phyloP scores from a whole-genome alignment of 2,329 filamentous ascomycete species.

The Fonsecaea monophora region DNA sequence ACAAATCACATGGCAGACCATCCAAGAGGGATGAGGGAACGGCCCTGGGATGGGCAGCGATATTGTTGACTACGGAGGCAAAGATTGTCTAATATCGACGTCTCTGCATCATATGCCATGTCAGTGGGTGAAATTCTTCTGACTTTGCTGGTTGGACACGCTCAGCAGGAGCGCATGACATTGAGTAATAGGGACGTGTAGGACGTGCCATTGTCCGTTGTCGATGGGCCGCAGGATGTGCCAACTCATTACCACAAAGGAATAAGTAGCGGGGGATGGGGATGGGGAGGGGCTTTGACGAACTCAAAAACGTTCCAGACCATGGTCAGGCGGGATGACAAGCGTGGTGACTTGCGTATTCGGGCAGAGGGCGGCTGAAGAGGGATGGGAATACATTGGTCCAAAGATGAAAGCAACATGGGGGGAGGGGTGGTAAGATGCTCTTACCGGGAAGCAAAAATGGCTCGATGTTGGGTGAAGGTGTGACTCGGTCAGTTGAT shows the following conservation, averaged over 20 bases:
- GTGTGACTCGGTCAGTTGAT: slow-evolving; percentile 2
- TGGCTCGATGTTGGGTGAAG: neutral
- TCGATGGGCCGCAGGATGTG: neutral
- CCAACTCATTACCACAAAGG: neutral
- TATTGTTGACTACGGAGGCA: neutral
- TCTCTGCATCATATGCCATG: slow-evolving; percentile 2
- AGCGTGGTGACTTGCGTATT: slow-evolving; percentile 2
- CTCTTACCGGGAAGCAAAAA: neutral
- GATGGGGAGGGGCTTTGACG: neutral
- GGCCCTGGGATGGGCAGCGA: slow-evolving; percentile 1
- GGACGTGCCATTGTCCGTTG: slow-evolving; percentile 2
- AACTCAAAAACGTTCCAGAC: slow-evolving; percentile 5
- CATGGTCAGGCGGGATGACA: neutral
- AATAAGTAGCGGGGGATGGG: neutral
- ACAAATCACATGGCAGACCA: slow-evolving; percentile 30
- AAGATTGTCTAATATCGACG: neutral
- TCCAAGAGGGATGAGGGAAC: neutral
- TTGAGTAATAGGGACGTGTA: neutral
- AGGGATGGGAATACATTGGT: neutral
- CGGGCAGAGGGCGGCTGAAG: neutral
- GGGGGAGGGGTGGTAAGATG: slow-evolving; percentile 2
- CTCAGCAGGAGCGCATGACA: neutral
- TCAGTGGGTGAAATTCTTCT: neutral
- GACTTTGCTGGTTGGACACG: neutral
- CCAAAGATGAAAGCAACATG: slow-evolving; percentile 1